Evolutionary conservation across 2,329 filamentous ascomycete species (phyloP).

Genomic region (Rutstroemia sp.): DNA sequence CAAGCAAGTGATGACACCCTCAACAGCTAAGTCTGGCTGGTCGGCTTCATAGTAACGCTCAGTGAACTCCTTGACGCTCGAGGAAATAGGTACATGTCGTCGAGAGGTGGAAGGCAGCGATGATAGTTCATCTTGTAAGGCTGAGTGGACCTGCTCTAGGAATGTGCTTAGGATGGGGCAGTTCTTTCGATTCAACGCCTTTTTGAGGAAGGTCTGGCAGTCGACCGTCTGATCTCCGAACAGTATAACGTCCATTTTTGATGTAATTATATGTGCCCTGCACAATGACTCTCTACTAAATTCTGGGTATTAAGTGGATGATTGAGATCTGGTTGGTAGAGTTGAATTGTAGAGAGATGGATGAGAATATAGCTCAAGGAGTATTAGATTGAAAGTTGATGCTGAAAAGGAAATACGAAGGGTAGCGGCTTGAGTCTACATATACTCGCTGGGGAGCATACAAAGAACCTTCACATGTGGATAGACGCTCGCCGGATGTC

Average conservation of each 20-base stretch:
- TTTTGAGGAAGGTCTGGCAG: slow-evolving; percentile 16
- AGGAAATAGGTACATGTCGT: slow-evolving; percentile 52
- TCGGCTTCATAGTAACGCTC: slow-evolving; percentile 54
- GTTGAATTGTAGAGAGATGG: background rate
- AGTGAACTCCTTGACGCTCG: slow-evolving; percentile 55
- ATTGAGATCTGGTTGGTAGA: background rate
- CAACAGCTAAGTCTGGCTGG: slow-evolving; percentile 51
- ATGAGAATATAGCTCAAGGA: background rate
- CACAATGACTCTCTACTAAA: background rate
- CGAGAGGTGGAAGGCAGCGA: slow-evolving; percentile 48
- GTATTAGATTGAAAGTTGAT: background rate
- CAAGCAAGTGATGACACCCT: slow-evolving; percentile 57
- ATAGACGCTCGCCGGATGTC: background rate
- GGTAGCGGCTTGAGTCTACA: background rate
- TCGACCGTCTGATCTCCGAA: slow-evolving; percentile 19
- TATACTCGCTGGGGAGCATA: background rate
- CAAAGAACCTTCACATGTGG: slow-evolving; percentile 1
- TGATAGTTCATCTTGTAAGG: slow-evolving; percentile 52
- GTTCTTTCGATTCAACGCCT: slow-evolving; percentile 15
- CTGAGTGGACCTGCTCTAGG: slow-evolving; percentile 48
- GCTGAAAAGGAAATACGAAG: background rate
- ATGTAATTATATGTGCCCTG: slow-evolving; percentile 7
- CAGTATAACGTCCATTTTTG: slow-evolving; percentile 20
- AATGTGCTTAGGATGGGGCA: slow-evolving; percentile 34
- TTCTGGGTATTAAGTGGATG: background rate